phyloP scores from a whole-genome alignment of 495 filamentous ascomycete genomes.

The Pseudevernia furfuracea region DNA sequence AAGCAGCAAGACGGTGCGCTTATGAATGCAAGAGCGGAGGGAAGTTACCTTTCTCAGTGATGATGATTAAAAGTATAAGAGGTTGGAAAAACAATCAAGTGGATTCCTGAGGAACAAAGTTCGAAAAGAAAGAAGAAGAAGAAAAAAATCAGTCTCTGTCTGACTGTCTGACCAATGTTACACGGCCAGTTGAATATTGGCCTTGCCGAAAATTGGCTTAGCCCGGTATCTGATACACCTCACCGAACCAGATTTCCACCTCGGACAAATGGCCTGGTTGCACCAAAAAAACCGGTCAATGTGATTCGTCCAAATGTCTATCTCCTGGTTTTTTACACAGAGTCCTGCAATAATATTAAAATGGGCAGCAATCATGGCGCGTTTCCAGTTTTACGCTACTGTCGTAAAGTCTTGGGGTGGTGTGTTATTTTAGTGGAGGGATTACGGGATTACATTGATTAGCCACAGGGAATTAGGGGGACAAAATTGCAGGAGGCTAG shows the following conservation, averaged over 20 bases:
- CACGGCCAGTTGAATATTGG: not conserved
- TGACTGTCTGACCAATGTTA: not conserved
- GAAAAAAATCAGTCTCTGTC: not conserved
- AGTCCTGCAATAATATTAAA: constrained; percentile 1
- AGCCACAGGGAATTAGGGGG: not conserved
- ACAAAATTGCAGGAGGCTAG: not conserved
- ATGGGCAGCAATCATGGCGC: not conserved
- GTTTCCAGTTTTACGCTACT: not conserved
- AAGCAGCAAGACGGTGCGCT: not conserved
- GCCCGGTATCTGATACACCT: constrained; percentile 6
- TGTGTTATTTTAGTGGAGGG: not conserved
- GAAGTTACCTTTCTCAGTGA: not conserved
- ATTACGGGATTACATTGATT: not conserved
- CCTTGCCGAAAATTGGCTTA: not conserved
- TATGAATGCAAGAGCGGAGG: constrained; percentile 8
- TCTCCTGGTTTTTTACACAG: not conserved
- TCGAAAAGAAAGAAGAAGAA: not conserved
- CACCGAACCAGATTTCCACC: not conserved
- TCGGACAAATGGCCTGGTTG: not conserved
- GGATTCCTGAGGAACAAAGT: too few species aligned
- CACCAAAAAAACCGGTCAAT: not conserved
- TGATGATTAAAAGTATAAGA: not conserved
- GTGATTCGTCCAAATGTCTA: not conserved
- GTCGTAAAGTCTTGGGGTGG: not conserved
- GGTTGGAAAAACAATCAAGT: not conserved